phyloP scores from a whole-genome alignment of 176 grass and related monocot species.

The Carex kokanica region DNA sequence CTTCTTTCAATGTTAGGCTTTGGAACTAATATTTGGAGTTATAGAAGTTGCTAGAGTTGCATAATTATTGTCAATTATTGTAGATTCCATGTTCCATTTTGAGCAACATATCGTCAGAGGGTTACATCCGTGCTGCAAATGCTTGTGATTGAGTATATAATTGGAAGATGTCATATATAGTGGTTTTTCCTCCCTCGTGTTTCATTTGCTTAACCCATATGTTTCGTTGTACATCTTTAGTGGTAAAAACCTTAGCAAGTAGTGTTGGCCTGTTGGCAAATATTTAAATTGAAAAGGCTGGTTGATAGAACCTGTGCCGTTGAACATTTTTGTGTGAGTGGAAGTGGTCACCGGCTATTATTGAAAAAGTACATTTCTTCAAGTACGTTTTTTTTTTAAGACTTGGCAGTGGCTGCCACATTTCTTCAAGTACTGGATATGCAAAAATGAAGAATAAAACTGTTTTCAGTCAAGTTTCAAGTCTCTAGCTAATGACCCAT shows the following conservation, averaged over 20 bases:
- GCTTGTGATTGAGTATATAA: background rate
- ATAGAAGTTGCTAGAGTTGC: slow-evolving; percentile 2
- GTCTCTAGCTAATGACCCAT: too few species aligned
- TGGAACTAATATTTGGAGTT: background rate
- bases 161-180: background rate
- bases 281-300: background rate
- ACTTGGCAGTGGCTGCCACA: too few species aligned
- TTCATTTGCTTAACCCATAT: background rate
- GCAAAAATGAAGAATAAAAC: background rate
- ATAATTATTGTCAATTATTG: background rate
- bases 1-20: slow-evolving; percentile 2
- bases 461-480: too few species aligned
- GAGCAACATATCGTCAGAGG: background rate
- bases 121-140: background rate
- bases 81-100: slow-evolving; percentile 3
- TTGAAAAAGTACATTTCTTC: too few species aligned
- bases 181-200: background rate
- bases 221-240: background rate
- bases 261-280: background rate
- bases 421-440: background rate
- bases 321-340: background rate
- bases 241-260: background rate
- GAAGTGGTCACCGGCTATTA: background rate
- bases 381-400: too few species aligned
- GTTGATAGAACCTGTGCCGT: background rate